Conservation (phyloP, 1,139 yeast species). For the Magnusiomyces ingens region DNA sequence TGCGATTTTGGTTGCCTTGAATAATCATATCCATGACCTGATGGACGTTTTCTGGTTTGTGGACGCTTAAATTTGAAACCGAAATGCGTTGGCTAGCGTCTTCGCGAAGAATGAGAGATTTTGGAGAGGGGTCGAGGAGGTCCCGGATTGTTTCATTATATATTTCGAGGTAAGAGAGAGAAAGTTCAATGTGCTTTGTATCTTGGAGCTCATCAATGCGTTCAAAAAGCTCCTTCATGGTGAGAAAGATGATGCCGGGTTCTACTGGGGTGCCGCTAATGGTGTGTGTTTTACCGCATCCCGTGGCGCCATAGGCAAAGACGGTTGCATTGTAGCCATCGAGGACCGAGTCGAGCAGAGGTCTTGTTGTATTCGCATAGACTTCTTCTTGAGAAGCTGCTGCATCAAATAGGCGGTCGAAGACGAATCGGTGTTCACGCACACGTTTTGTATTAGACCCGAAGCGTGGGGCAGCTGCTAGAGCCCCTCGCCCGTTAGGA, state of each 20-base stretch:
- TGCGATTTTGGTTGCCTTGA: constrained; percentile 66
- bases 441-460: constrained; percentile 45
- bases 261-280: constrained; percentile 65
- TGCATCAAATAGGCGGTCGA: constrained; percentile 71
- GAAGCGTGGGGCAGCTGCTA: constrained; percentile 48
- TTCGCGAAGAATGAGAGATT: constrained; percentile 57
- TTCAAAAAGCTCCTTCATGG: constrained; percentile 69
- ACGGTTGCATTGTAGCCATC: constrained; percentile 89
- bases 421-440: constrained; percentile 73
- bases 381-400: constrained; percentile 59
- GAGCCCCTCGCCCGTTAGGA: constrained; percentile 56
- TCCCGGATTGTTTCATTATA: constrained; percentile 87
- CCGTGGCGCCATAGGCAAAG: constrained; percentile 97
- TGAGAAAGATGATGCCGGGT: constrained; percentile 77
- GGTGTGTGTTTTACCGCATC: constrained; percentile 96
- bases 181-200: constrained; percentile 51
- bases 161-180: constrained; percentile 73
- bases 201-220: constrained; percentile 51
- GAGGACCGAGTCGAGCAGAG: constrained; percentile 64
- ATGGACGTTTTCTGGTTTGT: constrained; percentile 53
- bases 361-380: constrained; percentile 58
- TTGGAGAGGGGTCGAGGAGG: constrained; percentile 49
- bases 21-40: constrained; percentile 77
- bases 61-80: constrained; percentile 68
- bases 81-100: constrained; percentile 60